phyloP scores from a whole-genome alignment of 371 early-diverging fungal genomes.

The Lichtheimia ornata region DNA sequence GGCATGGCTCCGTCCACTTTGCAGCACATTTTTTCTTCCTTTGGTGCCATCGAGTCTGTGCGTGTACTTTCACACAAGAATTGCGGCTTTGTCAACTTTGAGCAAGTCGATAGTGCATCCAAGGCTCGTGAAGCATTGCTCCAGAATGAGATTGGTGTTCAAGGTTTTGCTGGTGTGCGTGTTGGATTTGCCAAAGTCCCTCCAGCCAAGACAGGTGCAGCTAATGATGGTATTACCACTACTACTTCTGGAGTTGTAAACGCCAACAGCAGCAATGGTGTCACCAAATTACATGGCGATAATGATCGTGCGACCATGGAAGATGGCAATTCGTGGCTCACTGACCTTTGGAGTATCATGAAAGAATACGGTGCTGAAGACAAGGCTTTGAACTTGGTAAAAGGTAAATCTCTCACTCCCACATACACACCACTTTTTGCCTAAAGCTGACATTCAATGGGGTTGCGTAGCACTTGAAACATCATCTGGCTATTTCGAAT shows the following conservation, averaged over 20 bases:
- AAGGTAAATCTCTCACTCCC: slow-evolving; percentile 11
- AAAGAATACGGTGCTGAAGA: slow-evolving; percentile 25
- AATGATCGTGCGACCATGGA: slow-evolving; percentile 18
- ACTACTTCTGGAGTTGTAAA: neutral
- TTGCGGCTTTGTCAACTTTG: slow-evolving; percentile 97
- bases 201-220: slow-evolving; percentile 27
- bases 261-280: slow-evolving; percentile 10
- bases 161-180: slow-evolving; percentile 71
- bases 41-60: slow-evolving; percentile 91
- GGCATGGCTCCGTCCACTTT: slow-evolving; percentile 76
- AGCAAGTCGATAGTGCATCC: slow-evolving; percentile 83
- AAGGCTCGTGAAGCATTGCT: slow-evolving; percentile 86
- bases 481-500: slow-evolving; percentile 50
- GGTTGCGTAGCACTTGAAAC: slow-evolving; percentile 21
- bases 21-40: slow-evolving; percentile 76
- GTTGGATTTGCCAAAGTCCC: slow-evolving; percentile 93
- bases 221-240: neutral
- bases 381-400: slow-evolving; percentile 10
- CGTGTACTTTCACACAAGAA: slow-evolving; percentile 95
- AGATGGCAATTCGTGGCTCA: slow-evolving; percentile 30
- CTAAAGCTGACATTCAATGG: no score
- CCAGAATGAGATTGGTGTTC: slow-evolving; percentile 81
- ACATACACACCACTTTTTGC: no score
- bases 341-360: slow-evolving; percentile 33
- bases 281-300: slow-evolving; percentile 9